Evolutionary conservation across 179 eudicot genomes (phyloP).

Genomic region (Amaranthus tricolor): DNA sequence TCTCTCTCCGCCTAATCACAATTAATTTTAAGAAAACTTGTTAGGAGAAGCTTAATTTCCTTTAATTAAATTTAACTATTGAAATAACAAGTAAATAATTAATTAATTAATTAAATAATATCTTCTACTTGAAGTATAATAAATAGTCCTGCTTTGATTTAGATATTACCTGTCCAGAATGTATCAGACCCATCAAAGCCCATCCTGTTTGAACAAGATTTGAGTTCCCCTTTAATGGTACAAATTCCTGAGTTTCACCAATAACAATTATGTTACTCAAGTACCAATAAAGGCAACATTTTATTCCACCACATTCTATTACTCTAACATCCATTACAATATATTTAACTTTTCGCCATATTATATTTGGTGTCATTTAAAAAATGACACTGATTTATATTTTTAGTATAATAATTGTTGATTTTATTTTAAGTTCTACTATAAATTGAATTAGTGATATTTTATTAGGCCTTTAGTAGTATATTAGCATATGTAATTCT

Average conservation of each 20-base stretch:
- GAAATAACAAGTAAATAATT: not conserved
- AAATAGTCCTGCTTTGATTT: not conserved
- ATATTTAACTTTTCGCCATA: too few species aligned
- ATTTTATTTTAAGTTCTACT: too few species aligned
- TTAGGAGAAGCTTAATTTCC: not conserved
- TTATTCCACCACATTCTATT: too few species aligned
- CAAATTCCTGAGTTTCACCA: conserved; percentile 23
- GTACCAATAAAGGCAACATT: too few species aligned
- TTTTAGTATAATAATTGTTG: too few species aligned
- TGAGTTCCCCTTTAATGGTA: conserved; percentile 33
- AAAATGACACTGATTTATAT: too few species aligned
- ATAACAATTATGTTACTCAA: not conserved
- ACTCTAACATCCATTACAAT: too few species aligned
- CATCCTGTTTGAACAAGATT: conserved; percentile 49
- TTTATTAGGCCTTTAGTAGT: too few species aligned
- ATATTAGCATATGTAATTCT: too few species aligned
- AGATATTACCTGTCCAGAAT: conserved; percentile 34
- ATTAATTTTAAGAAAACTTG: not conserved
- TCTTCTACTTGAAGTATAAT: not conserved
- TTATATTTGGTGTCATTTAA: too few species aligned
- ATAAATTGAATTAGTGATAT: too few species aligned
- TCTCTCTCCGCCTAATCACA: conserved; percentile 31
- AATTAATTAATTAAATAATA: not conserved
- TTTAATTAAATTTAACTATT: not conserved
- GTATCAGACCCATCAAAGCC: conserved; percentile 42